Conservation (phyloP, 495 filamentous ascomycete genomes). For the Geopyxis carbonaria region DNA sequence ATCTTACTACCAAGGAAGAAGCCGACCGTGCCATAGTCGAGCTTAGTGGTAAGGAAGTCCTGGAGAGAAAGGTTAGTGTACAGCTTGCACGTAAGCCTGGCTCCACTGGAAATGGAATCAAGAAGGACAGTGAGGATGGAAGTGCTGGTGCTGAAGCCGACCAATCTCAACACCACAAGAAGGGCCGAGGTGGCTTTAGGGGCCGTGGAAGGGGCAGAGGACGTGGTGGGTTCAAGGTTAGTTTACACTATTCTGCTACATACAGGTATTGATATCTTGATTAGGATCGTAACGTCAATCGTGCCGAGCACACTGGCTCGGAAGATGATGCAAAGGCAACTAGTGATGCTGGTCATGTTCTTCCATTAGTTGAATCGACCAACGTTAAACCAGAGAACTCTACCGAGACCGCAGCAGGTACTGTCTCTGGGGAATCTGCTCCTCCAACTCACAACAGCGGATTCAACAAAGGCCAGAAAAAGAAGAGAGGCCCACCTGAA, state of each 20-base stretch:
- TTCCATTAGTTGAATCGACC: conserved; percentile 41
- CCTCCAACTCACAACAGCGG: conserved; percentile 23
- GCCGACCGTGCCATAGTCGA: conserved; percentile 85
- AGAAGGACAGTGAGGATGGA: conserved; percentile 28
- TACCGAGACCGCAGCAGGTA: conserved; percentile 34
- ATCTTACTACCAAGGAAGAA: conserved; percentile 82
- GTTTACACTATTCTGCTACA: conserved; percentile 16
- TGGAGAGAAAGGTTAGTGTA: conserved; percentile 95
- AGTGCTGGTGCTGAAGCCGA: conserved; percentile 37
- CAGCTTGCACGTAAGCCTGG: conserved; percentile 97
- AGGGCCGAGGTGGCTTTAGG: conserved; percentile 36
- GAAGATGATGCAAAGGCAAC: conserved; percentile 28
- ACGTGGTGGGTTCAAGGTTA: conserved; percentile 59
- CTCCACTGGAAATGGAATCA: conserved; percentile 45
- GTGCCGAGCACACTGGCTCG: conserved; percentile 21
- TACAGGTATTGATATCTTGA: conserved; percentile 5
- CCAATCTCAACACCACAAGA: conserved; percentile 15
- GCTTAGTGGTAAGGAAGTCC: conserved; percentile 89
- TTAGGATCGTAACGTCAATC: conserved; percentile 24
- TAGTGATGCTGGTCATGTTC: conserved; percentile 38
- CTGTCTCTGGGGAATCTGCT: conserved; percentile 32
- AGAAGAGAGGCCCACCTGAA: conserved; percentile 80
- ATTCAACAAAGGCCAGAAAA: conserved; percentile 32
- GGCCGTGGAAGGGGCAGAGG: conserved; percentile 54
- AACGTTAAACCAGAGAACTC: no score